phyloP scores from a whole-genome alignment of 2,329 filamentous ascomycete species.

The Aspergillus pseudoviridinutans region DNA sequence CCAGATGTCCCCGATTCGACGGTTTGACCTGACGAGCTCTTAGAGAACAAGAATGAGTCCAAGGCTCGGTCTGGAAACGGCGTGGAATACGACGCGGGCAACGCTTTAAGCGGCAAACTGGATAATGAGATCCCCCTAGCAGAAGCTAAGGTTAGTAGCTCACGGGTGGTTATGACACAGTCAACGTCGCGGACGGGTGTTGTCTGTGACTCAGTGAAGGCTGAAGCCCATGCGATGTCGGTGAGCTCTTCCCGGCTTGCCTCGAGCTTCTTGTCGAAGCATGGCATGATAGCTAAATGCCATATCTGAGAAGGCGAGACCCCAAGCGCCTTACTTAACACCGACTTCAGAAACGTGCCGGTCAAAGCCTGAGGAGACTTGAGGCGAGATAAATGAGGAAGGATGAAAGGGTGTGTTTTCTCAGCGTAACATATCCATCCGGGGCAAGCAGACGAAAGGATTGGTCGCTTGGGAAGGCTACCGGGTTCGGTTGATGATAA shows the following conservation, averaged over 20 bases:
- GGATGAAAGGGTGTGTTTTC: conserved; percentile 90
- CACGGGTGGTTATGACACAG: conserved; percentile 95
- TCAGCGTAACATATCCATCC: conserved; percentile 99
- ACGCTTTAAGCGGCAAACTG: conserved; percentile 57
- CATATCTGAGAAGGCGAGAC: conserved; percentile 79
- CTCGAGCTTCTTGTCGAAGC: conserved; percentile 98
- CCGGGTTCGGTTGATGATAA: conserved; percentile 16
- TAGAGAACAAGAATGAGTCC: conserved; percentile 69
- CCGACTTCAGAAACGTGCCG: conserved; percentile 85
- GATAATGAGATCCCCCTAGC: conserved; percentile 76
- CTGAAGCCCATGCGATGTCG: conserved; percentile 63
- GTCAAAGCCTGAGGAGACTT: conserved; percentile 93
- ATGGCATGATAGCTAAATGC: conserved; percentile 96
- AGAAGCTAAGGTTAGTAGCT: conserved; percentile 83
- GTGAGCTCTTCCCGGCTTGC: conserved; percentile 91
- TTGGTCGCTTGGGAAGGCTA: conserved; percentile 36
- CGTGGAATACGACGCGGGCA: conserved; percentile 44
- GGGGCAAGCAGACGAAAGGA: conserved; percentile 82
- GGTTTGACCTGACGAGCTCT: conserved; percentile 38
- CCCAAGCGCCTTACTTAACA: conserved; percentile 67
- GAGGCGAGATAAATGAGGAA: conserved; percentile 83
- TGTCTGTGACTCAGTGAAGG: conserved; percentile 32
- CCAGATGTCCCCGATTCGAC: conserved; percentile 73
- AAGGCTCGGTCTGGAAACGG: conserved; percentile 71
- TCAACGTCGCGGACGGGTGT: conserved; percentile 77